Evolutionary conservation across 352 stramenopile genomes (phyloP).

Genomic region (Phytophthora syringae): DNA sequence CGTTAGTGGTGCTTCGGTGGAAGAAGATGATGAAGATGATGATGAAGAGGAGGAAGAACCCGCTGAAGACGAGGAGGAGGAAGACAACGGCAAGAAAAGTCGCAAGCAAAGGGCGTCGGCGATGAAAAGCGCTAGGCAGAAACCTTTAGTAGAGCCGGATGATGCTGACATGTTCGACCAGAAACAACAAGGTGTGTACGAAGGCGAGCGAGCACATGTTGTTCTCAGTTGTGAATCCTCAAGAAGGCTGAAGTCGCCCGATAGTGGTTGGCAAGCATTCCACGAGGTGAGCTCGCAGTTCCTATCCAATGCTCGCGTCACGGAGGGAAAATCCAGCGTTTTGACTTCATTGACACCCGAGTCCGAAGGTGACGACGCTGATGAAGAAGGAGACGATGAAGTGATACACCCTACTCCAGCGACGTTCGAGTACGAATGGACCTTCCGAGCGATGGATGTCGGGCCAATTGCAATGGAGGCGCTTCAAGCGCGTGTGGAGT

Average conservation of each 20-base stretch:
- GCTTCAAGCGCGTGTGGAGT: constrained; percentile 16
- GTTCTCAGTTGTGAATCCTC: constrained; percentile 12
- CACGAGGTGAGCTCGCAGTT: constrained; percentile 24
- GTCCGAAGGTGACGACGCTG: constrained; percentile 38
- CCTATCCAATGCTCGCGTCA: constrained; percentile 29
- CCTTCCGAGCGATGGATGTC: constrained; percentile 64
- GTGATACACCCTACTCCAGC: background rate
- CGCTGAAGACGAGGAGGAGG: constrained; percentile 38
- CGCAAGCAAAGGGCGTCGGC: constrained; percentile 20
- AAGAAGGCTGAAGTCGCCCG: background rate
- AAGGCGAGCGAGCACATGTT: constrained; percentile 55
- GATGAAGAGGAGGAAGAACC: constrained; percentile 51
- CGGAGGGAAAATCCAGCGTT: constrained; percentile 23
- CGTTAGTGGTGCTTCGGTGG: constrained; percentile 9
- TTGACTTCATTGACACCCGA: constrained; percentile 31
- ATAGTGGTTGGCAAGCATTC: constrained; percentile 30
- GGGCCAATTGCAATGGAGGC: constrained; percentile 53
- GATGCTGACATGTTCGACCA: constrained; percentile 35
- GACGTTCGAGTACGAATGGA: constrained; percentile 62
- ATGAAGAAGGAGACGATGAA: constrained; percentile 28
- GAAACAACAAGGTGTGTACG: constrained; percentile 39
- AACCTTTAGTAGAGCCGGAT: constrained; percentile 40
- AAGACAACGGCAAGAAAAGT: constrained; percentile 16
- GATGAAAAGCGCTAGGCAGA: constrained; percentile 20
- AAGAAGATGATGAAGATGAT: constrained; percentile 45